Evolutionary conservation across 2,329 filamentous ascomycete species (phyloP), one percentile per base, ranked within the genome.

Genomic region (Penicillium thymicola): DNA sequence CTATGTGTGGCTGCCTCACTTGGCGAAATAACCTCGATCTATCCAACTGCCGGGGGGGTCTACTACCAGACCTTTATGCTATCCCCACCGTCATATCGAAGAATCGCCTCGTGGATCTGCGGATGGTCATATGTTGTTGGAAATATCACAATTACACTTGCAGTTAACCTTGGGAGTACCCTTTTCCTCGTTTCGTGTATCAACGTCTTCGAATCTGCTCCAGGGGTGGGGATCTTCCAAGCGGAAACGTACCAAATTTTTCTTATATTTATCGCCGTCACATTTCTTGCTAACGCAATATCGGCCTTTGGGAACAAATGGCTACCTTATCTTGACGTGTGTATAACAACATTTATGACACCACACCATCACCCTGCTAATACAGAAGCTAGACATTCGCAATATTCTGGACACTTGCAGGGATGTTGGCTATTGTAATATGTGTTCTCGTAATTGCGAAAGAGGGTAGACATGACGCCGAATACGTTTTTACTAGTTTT

Each of bases 51-150:
- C 25, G 85, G 85, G 30, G 85, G 85, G 18, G 85, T 88, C 9
- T 89, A 89, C 71, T 89, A 89, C 73, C 82, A 81, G 79, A 85
- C 81, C 44, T 85, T 85, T 3, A 85, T 89, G 80, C 77, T 89
- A 23, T 79, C 81, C 2, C 85, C 84, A 0, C 79, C 78, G 30
- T 77, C 85, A 68, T 89, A 82, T 72, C 84, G 85, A 10, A 85
- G 85, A 2, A 79, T 89, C 41, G 82, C 85, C 9, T 84, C 80
- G 10, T 89, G 85, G 81, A 82, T 88, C 28, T 86, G 85, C 5
- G 86, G 86, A 5, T 89, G 87, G 86, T 71, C 87, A 21, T 90
- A 89, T 69, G 82, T 89, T 27, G 85, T 90, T 54, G 89, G 89
- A 60, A 91, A 91, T 75, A 88, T 90, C 70, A 90, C 87, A 59